These are phyloP conservation scores for Trypanosoma boissoni DNA, from an alignment of 208 protist species.

Conservation along the genomic window DNA sequence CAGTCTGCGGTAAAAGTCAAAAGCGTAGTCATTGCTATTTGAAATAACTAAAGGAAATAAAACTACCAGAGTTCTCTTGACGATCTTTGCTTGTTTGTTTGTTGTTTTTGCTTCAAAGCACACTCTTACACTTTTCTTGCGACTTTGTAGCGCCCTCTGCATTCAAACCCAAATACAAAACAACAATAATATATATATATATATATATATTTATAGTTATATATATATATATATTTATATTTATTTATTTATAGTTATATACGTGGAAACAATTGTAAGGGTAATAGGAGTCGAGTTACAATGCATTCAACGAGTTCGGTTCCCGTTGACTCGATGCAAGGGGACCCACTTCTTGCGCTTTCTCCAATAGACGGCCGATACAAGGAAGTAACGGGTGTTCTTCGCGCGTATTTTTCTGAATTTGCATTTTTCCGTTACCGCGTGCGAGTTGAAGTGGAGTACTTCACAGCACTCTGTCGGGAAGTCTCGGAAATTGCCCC, in stretches of 20 bases:
- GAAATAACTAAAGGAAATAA: too few relatives aligned
- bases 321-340: conserved; percentile 31
- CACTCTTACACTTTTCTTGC: too few relatives aligned
- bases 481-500: conserved; percentile 55
- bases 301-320: neutral
- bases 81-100: too few relatives aligned
- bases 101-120: too few relatives aligned
- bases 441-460: conserved; percentile 91
- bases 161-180: too few relatives aligned
- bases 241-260: neutral
- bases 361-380: conserved; percentile 94
- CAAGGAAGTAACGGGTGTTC: conserved; percentile 45
- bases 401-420: conserved; percentile 92
- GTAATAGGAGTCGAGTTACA: neutral
- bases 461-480: conserved; percentile 78
- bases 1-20: too few relatives aligned
- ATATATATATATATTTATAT: conserved; percentile 14
- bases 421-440: conserved; percentile 91
- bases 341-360: conserved; percentile 81
- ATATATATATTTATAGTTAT: neutral
- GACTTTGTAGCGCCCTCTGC: too few relatives aligned
- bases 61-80: too few relatives aligned
- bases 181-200: neutral
- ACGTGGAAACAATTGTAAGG: neutral
- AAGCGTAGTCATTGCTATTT: too few relatives aligned